These are phyloP conservation scores for Fusarium buxicola DNA, from an alignment of 2,329 filamentous ascomycete species.

Conservation along the genomic window DNA sequence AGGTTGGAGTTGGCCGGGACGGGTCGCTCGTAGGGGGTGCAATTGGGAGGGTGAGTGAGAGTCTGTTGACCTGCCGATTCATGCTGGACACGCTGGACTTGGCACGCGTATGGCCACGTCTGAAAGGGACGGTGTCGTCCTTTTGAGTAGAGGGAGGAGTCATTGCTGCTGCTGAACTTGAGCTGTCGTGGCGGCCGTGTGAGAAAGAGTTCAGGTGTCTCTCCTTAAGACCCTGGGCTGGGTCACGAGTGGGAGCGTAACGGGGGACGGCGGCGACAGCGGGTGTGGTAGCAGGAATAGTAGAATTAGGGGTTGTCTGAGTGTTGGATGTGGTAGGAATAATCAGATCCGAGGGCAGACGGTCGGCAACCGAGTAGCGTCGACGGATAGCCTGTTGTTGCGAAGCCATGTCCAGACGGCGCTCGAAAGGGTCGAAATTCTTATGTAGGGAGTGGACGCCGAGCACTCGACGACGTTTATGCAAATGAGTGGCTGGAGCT, in stretches of 20 bases:
- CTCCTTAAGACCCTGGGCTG: constrained; percentile 23
- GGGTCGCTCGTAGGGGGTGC: constrained; percentile 64
- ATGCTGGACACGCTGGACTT: constrained; percentile 61
- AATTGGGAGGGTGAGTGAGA: constrained; percentile 72
- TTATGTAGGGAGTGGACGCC: constrained; percentile 48
- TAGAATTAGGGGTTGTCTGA: constrained; percentile 26
- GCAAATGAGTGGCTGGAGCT: constrained; percentile 53
- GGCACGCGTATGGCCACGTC: constrained; percentile 61
- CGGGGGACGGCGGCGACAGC: constrained; percentile 23
- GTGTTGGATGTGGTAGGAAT: constrained; percentile 39
- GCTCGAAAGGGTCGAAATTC: constrained; percentile 43
- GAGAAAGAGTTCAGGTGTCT: constrained; percentile 23
- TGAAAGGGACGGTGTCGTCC: constrained; percentile 55
- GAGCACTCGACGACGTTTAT: constrained; percentile 50
- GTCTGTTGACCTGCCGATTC: constrained; percentile 64
- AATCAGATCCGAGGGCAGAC: constrained; percentile 46
- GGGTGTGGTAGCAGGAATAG: constrained; percentile 18
- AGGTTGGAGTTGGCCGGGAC: constrained; percentile 63
- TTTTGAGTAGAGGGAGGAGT: constrained; percentile 53
- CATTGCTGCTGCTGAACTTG: constrained; percentile 44
- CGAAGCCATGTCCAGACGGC: constrained; percentile 48
- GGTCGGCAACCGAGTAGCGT: constrained; percentile 55
- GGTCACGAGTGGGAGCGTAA: constrained; percentile 28
- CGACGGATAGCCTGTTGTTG: constrained; percentile 54
- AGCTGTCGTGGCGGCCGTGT: constrained; percentile 34